Evolutionary conservation across 139 green algal species (phyloP).

Genomic region (Chlorella vulgaris): DNA sequence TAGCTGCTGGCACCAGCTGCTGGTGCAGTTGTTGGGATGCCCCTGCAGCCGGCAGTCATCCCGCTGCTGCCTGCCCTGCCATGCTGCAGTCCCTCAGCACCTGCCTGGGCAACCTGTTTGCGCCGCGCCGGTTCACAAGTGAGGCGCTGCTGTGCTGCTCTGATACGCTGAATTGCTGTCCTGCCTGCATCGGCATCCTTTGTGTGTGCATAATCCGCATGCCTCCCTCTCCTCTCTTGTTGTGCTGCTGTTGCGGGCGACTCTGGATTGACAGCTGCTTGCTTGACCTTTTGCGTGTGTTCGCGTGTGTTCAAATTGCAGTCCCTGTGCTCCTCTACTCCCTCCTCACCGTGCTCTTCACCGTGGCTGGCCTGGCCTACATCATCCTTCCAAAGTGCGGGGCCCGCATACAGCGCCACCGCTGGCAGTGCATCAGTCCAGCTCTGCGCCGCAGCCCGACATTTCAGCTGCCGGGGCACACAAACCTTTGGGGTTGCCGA

Average conservation of each 20-base stretch:
- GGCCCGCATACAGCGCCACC: not conserved
- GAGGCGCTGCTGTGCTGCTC: too few species aligned
- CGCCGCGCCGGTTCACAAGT: conserved; percentile 18
- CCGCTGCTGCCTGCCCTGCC: not conserved
- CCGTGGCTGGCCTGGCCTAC: conserved; percentile 36
- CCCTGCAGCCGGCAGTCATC: too few species aligned
- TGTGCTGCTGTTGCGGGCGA: too few species aligned
- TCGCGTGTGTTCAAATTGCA: not conserved
- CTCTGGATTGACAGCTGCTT: too few species aligned
- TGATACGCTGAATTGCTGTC: too few species aligned
- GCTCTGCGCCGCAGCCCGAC: too few species aligned
- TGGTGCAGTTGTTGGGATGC: too few species aligned
- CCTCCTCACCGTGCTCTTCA: conserved; percentile 42
- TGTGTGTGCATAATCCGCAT: too few species aligned
- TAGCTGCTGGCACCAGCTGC: too few species aligned
- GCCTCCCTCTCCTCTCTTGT: too few species aligned
- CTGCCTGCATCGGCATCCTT: too few species aligned
- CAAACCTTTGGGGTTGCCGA: not conserved
- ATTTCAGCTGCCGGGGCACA: not conserved
- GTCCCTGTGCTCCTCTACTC: conserved; percentile 29
- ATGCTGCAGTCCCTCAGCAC: not conserved
- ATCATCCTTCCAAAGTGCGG: conserved; percentile 35
- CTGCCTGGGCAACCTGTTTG: conserved; percentile 33
- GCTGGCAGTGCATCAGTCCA: not conserved
- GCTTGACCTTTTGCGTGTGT: too few species aligned